These are phyloP conservation scores for Cryptomeria japonica DNA, from an alignment of 75 land plant genomes.

Conservation along the genomic window DNA sequence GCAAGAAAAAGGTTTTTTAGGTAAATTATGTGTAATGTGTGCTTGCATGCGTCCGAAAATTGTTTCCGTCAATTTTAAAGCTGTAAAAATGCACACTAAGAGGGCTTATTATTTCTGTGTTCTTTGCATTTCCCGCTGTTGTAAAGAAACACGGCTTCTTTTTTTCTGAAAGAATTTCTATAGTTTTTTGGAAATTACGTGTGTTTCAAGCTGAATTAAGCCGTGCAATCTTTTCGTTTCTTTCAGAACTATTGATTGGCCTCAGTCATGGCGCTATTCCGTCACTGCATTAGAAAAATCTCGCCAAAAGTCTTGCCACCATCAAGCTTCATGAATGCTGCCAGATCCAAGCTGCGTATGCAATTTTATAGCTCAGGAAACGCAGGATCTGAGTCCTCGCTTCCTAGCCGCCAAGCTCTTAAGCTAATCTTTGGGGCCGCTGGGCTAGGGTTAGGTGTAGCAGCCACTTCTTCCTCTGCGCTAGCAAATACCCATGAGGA, in stretches of 20 bases:
- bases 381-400: neutral
- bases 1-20: no score
- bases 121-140: neutral
- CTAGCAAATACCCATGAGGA: neutral
- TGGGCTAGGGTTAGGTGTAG: conserved; percentile 3
- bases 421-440: neutral
- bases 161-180: no score
- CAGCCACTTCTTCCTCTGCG: neutral
- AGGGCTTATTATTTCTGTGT: neutral
- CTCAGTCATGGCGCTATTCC: neutral
- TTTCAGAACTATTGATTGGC: neutral
- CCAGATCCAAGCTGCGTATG: neutral
- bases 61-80: neutral
- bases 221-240: neutral
- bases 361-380: neutral
- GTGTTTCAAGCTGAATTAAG: neutral
- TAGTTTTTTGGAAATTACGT: no score
- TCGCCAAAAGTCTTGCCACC: neutral
- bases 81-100: neutral
- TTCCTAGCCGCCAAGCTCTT: neutral
- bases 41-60: no score
- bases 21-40: no score
- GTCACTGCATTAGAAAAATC: neutral
- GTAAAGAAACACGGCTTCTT: no score
- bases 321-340: neutral